A percentile compares a stretch with the other conserved stretches of the same genome.
Evolutionary conservation across 2,329 filamentous ascomycete species (phyloP).

Genomic region (Ascochyta clinopodiicola): DNA sequence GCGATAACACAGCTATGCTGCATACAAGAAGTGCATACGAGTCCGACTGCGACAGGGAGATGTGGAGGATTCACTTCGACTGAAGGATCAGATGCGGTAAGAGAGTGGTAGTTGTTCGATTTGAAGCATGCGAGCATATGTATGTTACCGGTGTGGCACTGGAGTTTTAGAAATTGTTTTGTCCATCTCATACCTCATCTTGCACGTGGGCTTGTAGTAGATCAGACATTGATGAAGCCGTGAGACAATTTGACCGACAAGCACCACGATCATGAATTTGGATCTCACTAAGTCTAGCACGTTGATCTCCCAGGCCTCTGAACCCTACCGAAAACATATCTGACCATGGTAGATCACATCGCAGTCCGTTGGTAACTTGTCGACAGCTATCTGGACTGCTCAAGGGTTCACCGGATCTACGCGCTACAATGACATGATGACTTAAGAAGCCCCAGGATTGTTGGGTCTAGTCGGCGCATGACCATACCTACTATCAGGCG

Average conservation of each 20-base stretch:
- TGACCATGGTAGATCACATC: no score
- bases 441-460: neutral
- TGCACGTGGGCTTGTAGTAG: neutral
- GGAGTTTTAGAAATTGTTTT: neutral
- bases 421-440: slow-evolving; percentile 1
- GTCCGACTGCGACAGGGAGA: slow-evolving; percentile 45
- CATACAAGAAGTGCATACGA: slow-evolving; percentile 57
- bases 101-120: neutral
- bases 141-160: no score
- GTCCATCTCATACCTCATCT: neutral
- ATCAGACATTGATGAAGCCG: neutral
- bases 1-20: slow-evolving; percentile 57
- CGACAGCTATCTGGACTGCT: neutral
- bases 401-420: neutral
- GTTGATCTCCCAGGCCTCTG: no score
- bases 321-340: no score
- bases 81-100: slow-evolving; percentile 21
- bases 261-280: neutral
- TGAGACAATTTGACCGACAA: neutral
- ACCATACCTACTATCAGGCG: neutral
- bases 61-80: slow-evolving; percentile 61
- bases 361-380: no score
- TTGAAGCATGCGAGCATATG: neutral
- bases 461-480: neutral
- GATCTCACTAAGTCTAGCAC: no score